Conservation (phyloP, 345 rosid species). For the Brassica cretica region DNA sequence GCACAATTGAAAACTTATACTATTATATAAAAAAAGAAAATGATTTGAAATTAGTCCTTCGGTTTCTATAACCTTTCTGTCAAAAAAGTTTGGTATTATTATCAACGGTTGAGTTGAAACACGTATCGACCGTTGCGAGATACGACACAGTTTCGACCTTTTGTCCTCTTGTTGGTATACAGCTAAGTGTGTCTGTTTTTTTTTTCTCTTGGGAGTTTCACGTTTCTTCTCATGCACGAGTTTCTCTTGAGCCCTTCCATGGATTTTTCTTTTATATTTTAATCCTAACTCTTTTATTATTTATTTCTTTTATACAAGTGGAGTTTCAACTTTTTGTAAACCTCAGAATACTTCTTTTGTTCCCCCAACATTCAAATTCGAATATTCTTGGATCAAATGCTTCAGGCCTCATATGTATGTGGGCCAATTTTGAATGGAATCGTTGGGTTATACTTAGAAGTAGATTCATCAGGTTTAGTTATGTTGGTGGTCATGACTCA, state of each 20-base stretch:
- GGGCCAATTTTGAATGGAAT: not conserved
- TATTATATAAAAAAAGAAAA: not conserved
- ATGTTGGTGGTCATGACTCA: not conserved
- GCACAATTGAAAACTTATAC: not conserved
- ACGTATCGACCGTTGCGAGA: constrained; percentile 30
- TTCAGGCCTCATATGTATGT: not conserved
- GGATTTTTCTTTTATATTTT: not conserved
- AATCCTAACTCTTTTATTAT: not conserved
- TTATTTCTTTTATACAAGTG: not conserved
- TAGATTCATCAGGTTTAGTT: not conserved
- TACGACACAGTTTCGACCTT: constrained; percentile 21
- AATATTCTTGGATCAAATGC: not conserved
- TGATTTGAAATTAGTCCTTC: not conserved
- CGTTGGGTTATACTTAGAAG: not conserved
- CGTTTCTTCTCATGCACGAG: constrained; percentile 2
- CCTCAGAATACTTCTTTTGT: too few relatives aligned
- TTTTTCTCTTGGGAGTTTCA: constrained; percentile 30
- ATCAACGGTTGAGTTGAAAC: constrained; percentile 33
- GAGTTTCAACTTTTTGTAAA: not conserved
- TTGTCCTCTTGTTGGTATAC: constrained; percentile 25
- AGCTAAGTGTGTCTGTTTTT: constrained; percentile 5
- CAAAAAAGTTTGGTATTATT: constrained; percentile 17
- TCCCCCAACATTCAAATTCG: not conserved
- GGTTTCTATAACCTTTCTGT: not conserved
- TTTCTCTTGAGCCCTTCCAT: constrained; percentile 35